Percentiles rank a stretch among this genome's conserved stretches.
Evolutionary conservation across 331 rosid genomes (phyloP).

Genomic region (Cydonia oblonga): DNA sequence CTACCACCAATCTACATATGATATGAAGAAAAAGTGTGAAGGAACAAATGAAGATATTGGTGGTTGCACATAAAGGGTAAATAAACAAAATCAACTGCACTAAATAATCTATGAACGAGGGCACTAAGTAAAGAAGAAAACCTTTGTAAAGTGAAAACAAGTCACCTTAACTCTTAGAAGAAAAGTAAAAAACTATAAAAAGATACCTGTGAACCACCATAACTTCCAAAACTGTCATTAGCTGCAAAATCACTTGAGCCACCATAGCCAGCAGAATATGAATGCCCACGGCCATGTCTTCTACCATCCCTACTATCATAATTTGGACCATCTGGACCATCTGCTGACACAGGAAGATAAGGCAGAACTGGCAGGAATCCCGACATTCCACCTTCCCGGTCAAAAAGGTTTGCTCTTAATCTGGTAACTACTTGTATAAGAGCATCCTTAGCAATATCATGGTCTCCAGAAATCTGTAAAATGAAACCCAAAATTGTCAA

Average conservation of each 20-base stretch:
- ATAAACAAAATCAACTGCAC: too few relatives aligned
- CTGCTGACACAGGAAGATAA: slow-evolving; percentile 69
- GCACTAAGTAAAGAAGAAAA: not conserved
- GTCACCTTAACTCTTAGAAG: not conserved
- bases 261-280: slow-evolving; percentile 68
- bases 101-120: too few relatives aligned
- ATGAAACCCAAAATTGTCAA: slow-evolving; percentile 6
- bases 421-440: slow-evolving; percentile 86
- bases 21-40: slow-evolving; percentile 5
- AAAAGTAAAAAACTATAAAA: not conserved
- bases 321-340: slow-evolving; percentile 51
- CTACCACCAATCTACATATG: slow-evolving; percentile 56
- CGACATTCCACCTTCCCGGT: slow-evolving; percentile 82
- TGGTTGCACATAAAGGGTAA: too few relatives aligned
- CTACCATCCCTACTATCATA: slow-evolving; percentile 75
- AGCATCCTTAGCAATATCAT: slow-evolving; percentile 93
- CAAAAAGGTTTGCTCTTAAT: slow-evolving; percentile 82
- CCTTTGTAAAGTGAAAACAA: not conserved
- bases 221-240: slow-evolving; percentile 63
- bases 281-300: slow-evolving; percentile 86
- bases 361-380: slow-evolving; percentile 80
- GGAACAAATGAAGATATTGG: too few relatives aligned
- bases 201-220: slow-evolving; percentile 78
- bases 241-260: slow-evolving; percentile 62
- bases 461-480: slow-evolving; percentile 78